Conservation (phyloP, 2,329 filamentous ascomycete genomes). For the Aspergillus glaucus region DNA sequence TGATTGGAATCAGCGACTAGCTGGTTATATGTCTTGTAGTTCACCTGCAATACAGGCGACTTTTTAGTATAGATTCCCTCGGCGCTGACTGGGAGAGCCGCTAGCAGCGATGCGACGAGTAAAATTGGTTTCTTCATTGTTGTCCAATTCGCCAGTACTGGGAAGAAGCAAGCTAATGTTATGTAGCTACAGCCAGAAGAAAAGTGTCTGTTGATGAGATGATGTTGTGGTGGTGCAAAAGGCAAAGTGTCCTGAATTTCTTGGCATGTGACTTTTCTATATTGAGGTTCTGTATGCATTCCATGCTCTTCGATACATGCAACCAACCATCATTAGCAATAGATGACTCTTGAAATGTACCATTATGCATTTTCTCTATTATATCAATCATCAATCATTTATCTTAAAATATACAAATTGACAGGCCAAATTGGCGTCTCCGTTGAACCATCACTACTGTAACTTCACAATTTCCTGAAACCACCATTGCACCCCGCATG, state of each 20-base stretch:
- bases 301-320: too few species aligned
- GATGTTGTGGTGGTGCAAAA: not conserved
- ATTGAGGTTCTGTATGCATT: too few species aligned
- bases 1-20: conserved; percentile 85
- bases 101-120: conserved; percentile 57
- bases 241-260: conserved; percentile 36
- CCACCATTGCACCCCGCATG: too few species aligned
- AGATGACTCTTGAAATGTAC: too few species aligned
- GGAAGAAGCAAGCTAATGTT: not conserved
- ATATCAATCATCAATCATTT: too few species aligned
- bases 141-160: conserved; percentile 6
- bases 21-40: conserved; percentile 69
- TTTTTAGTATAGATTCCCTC: conserved; percentile 77
- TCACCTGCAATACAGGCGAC: conserved; percentile 79
- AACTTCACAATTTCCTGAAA: too few species aligned
- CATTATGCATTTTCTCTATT: too few species aligned
- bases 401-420: too few species aligned
- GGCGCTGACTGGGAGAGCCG: conserved; percentile 58
- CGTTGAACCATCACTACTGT: too few species aligned
- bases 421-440: too few species aligned
- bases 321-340: too few species aligned
- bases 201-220: not conserved
- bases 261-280: conserved; percentile 25
- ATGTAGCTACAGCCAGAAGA: not conserved
- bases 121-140: conserved; percentile 39